Conservation (phyloP, 169 alveolate species). For the Theileria annulata region DNA sequence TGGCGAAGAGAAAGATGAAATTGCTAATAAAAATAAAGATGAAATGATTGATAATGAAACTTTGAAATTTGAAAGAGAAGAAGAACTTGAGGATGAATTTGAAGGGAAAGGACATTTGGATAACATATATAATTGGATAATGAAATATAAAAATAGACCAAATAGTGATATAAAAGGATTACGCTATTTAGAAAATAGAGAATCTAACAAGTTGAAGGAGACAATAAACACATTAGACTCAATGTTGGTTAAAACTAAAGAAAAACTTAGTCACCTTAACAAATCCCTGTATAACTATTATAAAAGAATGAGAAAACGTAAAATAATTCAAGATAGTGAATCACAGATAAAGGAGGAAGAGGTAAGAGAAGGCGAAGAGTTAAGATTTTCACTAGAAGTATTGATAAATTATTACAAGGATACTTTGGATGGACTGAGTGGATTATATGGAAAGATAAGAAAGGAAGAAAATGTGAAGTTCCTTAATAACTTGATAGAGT, state of each 20-base stretch:
- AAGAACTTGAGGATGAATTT: slow-evolving; percentile 10
- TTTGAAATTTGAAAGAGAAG: not conserved
- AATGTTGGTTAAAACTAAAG: not conserved
- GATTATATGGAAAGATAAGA: slow-evolving; percentile 35
- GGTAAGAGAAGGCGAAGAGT: slow-evolving; percentile 11
- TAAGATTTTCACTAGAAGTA: slow-evolving; percentile 14
- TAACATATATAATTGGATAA: slow-evolving; percentile 44
- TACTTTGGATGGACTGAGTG: slow-evolving; percentile 20
- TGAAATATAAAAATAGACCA: slow-evolving; percentile 26
- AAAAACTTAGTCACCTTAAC: not conserved
- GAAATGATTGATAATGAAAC: slow-evolving; percentile 6
- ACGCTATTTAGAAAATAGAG: not conserved
- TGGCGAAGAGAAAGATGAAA: slow-evolving; percentile 17
- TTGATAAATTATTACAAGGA: slow-evolving; percentile 38
- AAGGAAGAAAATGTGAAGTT: not conserved
- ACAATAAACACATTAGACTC: slow-evolving; percentile 3
- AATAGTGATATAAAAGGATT: not conserved
- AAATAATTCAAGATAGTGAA: not conserved
- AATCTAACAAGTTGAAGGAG: slow-evolving; percentile 31
- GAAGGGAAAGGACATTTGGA: slow-evolving; percentile 19
- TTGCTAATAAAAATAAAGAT: not conserved
- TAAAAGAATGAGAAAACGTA: slow-evolving; percentile 5
- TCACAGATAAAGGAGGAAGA: slow-evolving; percentile 1
- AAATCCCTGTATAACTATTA: not conserved
- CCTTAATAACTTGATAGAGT: slow-evolving; percentile 35